Conservation (phyloP, 371 early-diverging fungal species). For the Lichtheimia ornata region DNA sequence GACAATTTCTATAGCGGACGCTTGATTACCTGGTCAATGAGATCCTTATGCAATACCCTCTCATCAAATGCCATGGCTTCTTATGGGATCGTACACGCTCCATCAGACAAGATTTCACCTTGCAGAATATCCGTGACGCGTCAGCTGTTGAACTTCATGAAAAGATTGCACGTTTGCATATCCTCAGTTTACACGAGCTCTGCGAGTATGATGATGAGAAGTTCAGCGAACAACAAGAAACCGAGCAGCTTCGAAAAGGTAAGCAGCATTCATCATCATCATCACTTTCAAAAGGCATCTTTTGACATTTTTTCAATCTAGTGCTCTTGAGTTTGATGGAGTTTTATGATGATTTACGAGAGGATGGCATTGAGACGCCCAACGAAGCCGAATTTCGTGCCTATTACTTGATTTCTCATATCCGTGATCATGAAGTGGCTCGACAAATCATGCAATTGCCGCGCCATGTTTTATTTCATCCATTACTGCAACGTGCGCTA, state of each 20-base stretch:
- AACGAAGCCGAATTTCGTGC: conserved; percentile 92
- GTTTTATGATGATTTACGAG: conserved; percentile 78
- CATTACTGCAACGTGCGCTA: conserved; percentile 69
- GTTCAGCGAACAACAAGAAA: conserved; percentile 82
- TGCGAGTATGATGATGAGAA: conserved; percentile 61
- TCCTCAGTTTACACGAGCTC: conserved; percentile 75
- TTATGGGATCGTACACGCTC: conserved; percentile 88
- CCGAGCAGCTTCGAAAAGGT: conserved; percentile 89
- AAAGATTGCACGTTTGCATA: conserved; percentile 88
- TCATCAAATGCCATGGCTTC: conserved; percentile 78
- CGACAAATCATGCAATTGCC: conserved; percentile 65
- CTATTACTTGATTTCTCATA: conserved; percentile 76
- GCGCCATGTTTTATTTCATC: conserved; percentile 50
- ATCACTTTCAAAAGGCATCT: not conserved
- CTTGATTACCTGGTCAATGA: conserved; percentile 78
- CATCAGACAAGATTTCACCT: conserved; percentile 86
- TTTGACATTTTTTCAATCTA: conserved; percentile 3
- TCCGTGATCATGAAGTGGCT: conserved; percentile 69
- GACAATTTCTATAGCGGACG: conserved; percentile 47
- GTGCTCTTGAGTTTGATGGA: conserved; percentile 81
- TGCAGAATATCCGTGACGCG: conserved; percentile 77
- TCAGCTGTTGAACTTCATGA: conserved; percentile 77
- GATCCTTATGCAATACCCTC: conserved; percentile 53
- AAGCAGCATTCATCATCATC: too few species aligned
- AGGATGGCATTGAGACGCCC: conserved; percentile 51